Evolutionary conservation across 2,329 filamentous ascomycete genomes (phyloP).

Genomic region (Colletotrichum sp.): DNA sequence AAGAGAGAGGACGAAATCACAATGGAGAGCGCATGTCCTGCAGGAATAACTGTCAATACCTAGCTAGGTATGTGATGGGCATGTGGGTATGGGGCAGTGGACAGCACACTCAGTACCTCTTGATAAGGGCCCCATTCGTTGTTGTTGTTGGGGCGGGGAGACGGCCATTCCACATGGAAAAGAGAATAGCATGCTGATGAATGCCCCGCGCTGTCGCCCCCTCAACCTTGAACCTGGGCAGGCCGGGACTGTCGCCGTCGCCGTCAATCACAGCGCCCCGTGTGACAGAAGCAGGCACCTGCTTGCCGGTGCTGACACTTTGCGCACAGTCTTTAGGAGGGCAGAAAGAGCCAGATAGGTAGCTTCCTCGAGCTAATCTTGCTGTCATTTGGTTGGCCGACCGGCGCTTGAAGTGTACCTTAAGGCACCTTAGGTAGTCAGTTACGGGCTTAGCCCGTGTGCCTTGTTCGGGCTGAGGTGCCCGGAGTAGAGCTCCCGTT

Average conservation of each 20-base stretch:
- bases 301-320: not conserved
- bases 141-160: not conserved
- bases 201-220: conserved; percentile 19
- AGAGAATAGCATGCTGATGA: conserved; percentile 12
- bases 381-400: not conserved
- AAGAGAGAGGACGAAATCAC: not conserved
- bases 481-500: conserved; percentile 11
- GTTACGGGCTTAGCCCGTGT: not conserved
- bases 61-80: not conserved
- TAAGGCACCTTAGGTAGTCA: not conserved
- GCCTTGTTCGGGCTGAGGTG: not conserved
- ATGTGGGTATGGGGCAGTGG: not conserved
- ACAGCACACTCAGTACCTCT: not conserved
- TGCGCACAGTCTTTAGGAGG: not conserved
- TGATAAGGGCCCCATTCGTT: not conserved
- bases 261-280: not conserved
- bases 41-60: not conserved
- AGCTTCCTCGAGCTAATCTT: not conserved
- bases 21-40: not conserved
- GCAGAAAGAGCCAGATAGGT: not conserved
- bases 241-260: not conserved
- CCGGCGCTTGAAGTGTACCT: not conserved
- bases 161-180: conserved; percentile 17
- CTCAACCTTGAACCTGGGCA: conserved; percentile 9
- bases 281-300: not conserved